A percentile compares a stretch with the other conserved stretches of the same genome.
These are phyloP conservation scores for Scenedesmus sp. DNA, from an alignment of 163 green algal genomes.

Conservation along the genomic window DNA sequence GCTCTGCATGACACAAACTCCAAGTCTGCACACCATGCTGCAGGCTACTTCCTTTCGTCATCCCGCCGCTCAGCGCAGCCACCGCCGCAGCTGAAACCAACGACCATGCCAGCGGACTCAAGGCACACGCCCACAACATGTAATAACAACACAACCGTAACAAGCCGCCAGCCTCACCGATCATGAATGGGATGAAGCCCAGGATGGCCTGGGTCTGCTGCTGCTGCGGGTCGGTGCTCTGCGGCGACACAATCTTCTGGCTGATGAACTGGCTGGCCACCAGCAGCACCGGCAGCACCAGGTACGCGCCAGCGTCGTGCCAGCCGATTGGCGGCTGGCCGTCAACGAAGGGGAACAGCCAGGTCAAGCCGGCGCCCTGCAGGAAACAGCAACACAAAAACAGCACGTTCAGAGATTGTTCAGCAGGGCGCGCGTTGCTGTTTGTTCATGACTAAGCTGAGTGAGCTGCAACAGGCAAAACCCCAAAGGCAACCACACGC, in stretches of 20 bases:
- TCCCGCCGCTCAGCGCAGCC: too few relatives aligned
- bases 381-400: background rate
- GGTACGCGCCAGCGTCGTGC: constrained; percentile 86
- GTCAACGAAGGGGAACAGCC: constrained; percentile 89
- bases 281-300: constrained; percentile 94
- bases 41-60: too few relatives aligned
- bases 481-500: background rate
- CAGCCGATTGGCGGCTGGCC: constrained; percentile 92
- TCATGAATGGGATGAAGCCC: constrained; percentile 97
- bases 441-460: too few relatives aligned
- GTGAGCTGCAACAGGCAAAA: background rate
- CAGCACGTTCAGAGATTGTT: background rate
- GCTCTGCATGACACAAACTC: too few relatives aligned
- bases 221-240: constrained; percentile 71
- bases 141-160: background rate
- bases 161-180: constrained; percentile 68
- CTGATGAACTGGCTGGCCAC: constrained; percentile 78
- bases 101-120: background rate
- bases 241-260: constrained; percentile 68
- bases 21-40: too few relatives aligned
- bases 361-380: constrained; percentile 81
- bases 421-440: too few relatives aligned
- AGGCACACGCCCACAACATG: background rate
- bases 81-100: background rate
- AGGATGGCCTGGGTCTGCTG: constrained; percentile 88